Evolutionary conservation across 2,329 filamentous ascomycete species (phyloP).

Genomic region (Neofusicoccum parvum): DNA sequence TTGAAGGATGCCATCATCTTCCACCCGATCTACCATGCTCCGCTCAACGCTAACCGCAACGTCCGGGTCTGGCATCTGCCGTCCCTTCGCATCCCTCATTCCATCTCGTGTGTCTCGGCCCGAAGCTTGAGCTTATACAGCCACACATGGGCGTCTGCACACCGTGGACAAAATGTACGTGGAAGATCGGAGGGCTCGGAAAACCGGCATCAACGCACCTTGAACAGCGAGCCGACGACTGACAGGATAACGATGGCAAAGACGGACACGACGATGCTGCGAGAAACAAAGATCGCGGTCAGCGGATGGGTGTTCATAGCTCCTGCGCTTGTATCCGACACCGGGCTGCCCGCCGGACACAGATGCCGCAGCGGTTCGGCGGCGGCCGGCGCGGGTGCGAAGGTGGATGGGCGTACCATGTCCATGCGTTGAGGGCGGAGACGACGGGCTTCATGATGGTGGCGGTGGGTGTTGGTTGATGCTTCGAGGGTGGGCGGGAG

Average conservation of each 20-base stretch:
- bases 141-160: too few species aligned
- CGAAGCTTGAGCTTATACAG: too few species aligned
- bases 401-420: slow-evolving; percentile 68
- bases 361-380: not conserved
- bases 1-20: not conserved
- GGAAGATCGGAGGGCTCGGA: not conserved
- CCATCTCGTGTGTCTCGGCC: too few species aligned
- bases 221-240: slow-evolving; percentile 72
- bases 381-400: not conserved
- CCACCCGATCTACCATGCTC: not conserved
- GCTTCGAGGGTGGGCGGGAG: not conserved
- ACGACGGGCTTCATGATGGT: slow-evolving; percentile 89
- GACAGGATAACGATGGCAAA: slow-evolving; percentile 68
- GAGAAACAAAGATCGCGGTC: not conserved
- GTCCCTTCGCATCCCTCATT: too few species aligned
- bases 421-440: slow-evolving; percentile 90
- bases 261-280: slow-evolving; percentile 69
- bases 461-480: not conserved
- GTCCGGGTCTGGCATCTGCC: too few species aligned
- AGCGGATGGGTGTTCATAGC: slow-evolving; percentile 5
- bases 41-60: not conserved
- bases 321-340: not conserved
- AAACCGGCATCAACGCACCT: slow-evolving; percentile 46
- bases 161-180: too few species aligned
- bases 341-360: too few species aligned